Conservation (phyloP, 768 basidiomycete species). For the Tylopilus subfusipes region DNA sequence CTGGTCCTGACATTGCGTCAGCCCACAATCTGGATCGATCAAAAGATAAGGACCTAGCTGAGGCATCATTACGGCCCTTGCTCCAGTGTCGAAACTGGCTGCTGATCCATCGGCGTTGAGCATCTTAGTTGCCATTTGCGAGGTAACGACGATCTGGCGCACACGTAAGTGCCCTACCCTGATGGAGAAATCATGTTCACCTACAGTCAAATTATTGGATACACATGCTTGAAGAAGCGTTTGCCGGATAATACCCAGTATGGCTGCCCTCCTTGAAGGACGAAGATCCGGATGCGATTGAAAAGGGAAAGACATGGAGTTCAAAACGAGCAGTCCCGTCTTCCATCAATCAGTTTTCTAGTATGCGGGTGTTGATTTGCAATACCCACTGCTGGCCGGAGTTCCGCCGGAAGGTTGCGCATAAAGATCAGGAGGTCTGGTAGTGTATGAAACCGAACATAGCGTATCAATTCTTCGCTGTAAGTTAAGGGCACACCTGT, state of each 20-base stretch:
- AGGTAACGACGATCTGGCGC: constrained; percentile 52
- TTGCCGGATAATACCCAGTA: constrained; percentile 54
- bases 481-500: constrained; percentile 43
- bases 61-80: constrained; percentile 62
- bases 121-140: constrained; percentile 68
- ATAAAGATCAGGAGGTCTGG: constrained; percentile 58
- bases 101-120: constrained; percentile 58
- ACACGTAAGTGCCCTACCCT: constrained; percentile 5
- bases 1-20: constrained; percentile 24
- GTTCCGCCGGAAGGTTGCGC: constrained; percentile 46
- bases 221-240: constrained; percentile 48
- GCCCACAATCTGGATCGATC: constrained; percentile 1
- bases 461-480: constrained; percentile 22
- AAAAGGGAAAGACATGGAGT: constrained; percentile 66
- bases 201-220: constrained; percentile 48
- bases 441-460: constrained; percentile 40
- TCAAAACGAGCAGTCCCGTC: constrained; percentile 61
- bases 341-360: constrained; percentile 13
- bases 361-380: constrained; percentile 9
- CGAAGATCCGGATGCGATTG: constrained; percentile 45
- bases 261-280: constrained; percentile 35
- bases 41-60: constrained; percentile 47
- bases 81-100: constrained; percentile 65
- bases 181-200: constrained; percentile 7
- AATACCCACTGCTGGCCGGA: constrained; percentile 47